Base-by-base conservation (phyloP, 805 yeast genomes). In the Monosporozyma aerobia region DNA sequence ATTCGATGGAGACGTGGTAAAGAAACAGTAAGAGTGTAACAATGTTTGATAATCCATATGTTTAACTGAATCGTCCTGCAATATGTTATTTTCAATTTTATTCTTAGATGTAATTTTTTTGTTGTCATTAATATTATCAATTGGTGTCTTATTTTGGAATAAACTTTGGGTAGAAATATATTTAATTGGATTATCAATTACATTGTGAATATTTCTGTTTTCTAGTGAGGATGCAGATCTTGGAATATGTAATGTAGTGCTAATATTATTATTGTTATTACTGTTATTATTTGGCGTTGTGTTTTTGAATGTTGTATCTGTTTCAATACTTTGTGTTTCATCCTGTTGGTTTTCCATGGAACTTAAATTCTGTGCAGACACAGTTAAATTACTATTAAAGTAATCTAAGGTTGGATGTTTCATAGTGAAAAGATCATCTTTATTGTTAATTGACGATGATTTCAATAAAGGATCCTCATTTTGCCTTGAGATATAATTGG, bases 21-120 rank as follows among this genome's bases (percentile, higher is more conserved):
- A 59, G 50, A 63, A 64, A 51, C 69, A 63, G 47, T 62, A 63
- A 4, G 67, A 59, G 44, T 60, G 58, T 30, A 63, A 46, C 45
- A 64, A 57, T 11, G 62, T 57, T 44, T 64, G 61, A 50, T 64
- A 63, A 52, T 63, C 63, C 52, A 55, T 52, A 50, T 59, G 56
- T 40, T 55, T 57, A 23, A 54, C 40, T 2, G 22, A 6, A 22
- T 22, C 23, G 44, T 47, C 49, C 16, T 11, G 23, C 30, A 52
- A 19, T 29, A 16, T n/a, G 23, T 29, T 29, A 39, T 29, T 27
- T 27, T 3, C 11, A 30, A 23, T 6, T 19, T 7, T 16, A 22
- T 16, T 29, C 37, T 23, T 25, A 25, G 19, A n/a, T 25, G 13
- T 44, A 5, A 2, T 30, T n/a, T 14, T 40, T n/a, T 29, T 41